Conservation (phyloP, 2,329 filamentous ascomycete species). For the Colletotrichum sp. region DNA sequence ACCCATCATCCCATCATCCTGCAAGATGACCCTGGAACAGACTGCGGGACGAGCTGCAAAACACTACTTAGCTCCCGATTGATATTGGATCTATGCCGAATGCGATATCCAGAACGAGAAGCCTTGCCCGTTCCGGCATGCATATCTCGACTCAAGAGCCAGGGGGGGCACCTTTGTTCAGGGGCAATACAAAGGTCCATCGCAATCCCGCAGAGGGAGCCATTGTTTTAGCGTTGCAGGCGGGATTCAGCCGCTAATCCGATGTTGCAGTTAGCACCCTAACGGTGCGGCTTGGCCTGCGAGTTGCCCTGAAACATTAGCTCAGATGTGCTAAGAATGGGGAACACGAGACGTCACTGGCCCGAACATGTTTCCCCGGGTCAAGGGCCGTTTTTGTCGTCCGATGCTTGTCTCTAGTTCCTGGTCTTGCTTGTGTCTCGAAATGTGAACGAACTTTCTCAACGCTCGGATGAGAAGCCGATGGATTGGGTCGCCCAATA, state of each 20-base stretch:
- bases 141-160: neutral
- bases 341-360: neutral
- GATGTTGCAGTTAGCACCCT: neutral
- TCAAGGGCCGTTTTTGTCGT: neutral
- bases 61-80: neutral
- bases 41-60: neutral
- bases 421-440: neutral
- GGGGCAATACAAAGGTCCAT: neutral
- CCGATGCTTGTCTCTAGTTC: neutral
- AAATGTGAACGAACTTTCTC: neutral
- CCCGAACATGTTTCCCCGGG: too few relatives aligned
- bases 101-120: neutral
- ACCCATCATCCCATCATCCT: neutral
- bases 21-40: neutral
- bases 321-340: neutral
- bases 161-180: neutral
- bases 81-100: neutral
- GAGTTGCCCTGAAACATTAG: slow-evolving; percentile 11
- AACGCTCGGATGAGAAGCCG: neutral
- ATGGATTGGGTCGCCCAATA: neutral
- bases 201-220: neutral
- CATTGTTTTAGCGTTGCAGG: neutral
- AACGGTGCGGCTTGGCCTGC: neutral
- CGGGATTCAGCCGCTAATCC: neutral
- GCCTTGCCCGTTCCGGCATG: neutral